Evolutionary conservation across 1,284 basidiomycete genomes (phyloP), one percentile per base, ranked within the genome.

Genomic region (Fomitopsis schrenkii): DNA sequence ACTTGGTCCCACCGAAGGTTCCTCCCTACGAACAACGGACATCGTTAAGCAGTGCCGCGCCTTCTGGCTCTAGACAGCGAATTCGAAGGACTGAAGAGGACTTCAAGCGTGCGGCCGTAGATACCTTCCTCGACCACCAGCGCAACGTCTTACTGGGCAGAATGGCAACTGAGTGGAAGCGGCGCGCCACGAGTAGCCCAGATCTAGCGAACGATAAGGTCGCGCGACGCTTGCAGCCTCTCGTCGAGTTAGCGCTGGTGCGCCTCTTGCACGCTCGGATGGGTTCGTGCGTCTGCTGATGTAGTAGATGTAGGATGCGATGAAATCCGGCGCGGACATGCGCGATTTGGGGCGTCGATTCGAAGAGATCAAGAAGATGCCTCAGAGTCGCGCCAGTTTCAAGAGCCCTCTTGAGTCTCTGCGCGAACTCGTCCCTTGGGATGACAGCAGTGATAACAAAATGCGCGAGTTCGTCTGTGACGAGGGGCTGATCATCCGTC

Each of bases 201-300:
- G 22, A 63, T 3, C 61, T 67, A 14, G 66, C 68, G 2, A 60
- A 63, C 15, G 58, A 57, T 0, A 57, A 58, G 0, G 53, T 57
- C 19, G 58, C 63, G 9, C 45, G 46, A 10, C 56, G 38, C 2
- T 57, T 69, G 0, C 64, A 64, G 2, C 64, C 64, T 3, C 60
- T 67, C 9, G 61, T 67, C 5, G 68, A 69, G 48, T 61, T 62
- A n/a, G 65, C 68, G 0, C 58, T 66, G 40, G 66, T 66, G 8
- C 17, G 60, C 35, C n/a, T 3, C 9, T 22, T 28, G 46, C 10
- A 5, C n/a, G 15, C 12, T 8, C 5, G n/a, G 19, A 15, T 14
- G 12, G 2, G 8, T 19, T 17, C 6, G 38, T 30, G 7, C 30
- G 19, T 17, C 12, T 30, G 12, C 12, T 19, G 19, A 28, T 22